Evolutionary conservation across 176 grass and related monocot genomes (phyloP).

Genomic region (barley (Hordeum vulgare)): DNA sequence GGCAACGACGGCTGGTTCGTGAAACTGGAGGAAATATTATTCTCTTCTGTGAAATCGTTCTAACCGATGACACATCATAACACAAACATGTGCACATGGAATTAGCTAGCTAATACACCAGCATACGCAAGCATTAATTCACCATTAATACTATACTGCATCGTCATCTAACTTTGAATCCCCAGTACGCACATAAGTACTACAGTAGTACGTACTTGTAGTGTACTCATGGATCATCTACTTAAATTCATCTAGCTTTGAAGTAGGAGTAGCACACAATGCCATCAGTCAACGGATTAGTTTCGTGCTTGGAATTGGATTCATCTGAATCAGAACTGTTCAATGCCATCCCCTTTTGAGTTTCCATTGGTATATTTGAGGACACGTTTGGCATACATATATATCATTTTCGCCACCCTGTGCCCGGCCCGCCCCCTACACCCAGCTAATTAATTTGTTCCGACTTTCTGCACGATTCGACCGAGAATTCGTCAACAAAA

Average conservation of each 20-base stretch:
- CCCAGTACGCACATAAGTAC: neutral
- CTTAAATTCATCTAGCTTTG: constrained; percentile 1
- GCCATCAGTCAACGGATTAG: neutral
- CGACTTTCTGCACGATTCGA: constrained; percentile 2
- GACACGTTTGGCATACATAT: neutral
- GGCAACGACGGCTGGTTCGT: neutral
- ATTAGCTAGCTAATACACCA: too few species aligned
- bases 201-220: constrained; percentile 8
- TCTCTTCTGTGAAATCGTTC: neutral
- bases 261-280: constrained; percentile 14
- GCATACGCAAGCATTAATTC: neutral
- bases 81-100: too few species aligned
- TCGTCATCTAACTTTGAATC: constrained; percentile 20
- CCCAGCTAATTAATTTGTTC: neutral
- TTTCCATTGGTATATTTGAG: neutral
- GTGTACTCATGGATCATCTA: too few species aligned
- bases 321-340: neutral
- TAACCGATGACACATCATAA: too few species aligned
- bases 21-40: neutral
- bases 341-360: too few species aligned
- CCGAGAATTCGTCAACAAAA: constrained; percentile 24
- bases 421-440: neutral
- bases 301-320: neutral
- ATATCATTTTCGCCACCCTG: constrained; percentile 9
- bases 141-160: neutral